phyloP scores from a whole-genome alignment of 2,329 filamentous ascomycete species.

The Didymella keratinophila region DNA sequence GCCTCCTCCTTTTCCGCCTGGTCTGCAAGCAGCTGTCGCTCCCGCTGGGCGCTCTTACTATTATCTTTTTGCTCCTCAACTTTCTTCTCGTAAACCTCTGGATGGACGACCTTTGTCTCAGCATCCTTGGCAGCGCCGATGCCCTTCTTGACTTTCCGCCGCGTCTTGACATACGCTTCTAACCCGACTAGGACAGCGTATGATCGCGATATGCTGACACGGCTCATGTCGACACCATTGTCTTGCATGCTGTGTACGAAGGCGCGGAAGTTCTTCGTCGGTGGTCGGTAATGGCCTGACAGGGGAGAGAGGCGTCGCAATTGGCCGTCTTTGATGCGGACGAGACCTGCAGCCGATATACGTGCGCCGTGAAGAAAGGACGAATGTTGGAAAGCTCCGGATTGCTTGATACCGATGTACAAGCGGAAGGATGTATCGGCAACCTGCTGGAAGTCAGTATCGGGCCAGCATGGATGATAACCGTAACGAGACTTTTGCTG shows the following conservation, averaged over 20 bases:
- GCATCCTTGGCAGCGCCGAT: constrained; percentile 60
- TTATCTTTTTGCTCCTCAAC: constrained; percentile 63
- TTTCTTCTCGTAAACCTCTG: constrained; percentile 62
- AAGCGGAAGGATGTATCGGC: constrained; percentile 84
- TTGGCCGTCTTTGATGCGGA: constrained; percentile 83
- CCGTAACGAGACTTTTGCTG: background rate
- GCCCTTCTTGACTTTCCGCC: constrained; percentile 67
- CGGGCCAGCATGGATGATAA: too few species aligned
- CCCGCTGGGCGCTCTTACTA: constrained; percentile 66
- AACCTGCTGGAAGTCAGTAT: constrained; percentile 49
- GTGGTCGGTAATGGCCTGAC: constrained; percentile 83
- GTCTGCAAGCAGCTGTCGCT: constrained; percentile 61
- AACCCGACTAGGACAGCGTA: constrained; percentile 85
- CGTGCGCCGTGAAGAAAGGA: constrained; percentile 86
- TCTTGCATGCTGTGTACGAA: constrained; percentile 78
- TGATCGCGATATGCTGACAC: constrained; percentile 78
- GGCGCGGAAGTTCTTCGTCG: constrained; percentile 80
- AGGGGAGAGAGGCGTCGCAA: constrained; percentile 74
- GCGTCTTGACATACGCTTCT: constrained; percentile 78
- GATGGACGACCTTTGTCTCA: constrained; percentile 67
- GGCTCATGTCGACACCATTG: constrained; percentile 78
- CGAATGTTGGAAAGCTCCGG: constrained; percentile 88
- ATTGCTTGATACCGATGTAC: constrained; percentile 89
- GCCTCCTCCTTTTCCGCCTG: constrained; percentile 57
- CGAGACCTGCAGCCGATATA: constrained; percentile 82